Base-by-base conservation (phyloP, 2,329 filamentous ascomycete genomes). In the Pseudocercospora ulei region DNA sequence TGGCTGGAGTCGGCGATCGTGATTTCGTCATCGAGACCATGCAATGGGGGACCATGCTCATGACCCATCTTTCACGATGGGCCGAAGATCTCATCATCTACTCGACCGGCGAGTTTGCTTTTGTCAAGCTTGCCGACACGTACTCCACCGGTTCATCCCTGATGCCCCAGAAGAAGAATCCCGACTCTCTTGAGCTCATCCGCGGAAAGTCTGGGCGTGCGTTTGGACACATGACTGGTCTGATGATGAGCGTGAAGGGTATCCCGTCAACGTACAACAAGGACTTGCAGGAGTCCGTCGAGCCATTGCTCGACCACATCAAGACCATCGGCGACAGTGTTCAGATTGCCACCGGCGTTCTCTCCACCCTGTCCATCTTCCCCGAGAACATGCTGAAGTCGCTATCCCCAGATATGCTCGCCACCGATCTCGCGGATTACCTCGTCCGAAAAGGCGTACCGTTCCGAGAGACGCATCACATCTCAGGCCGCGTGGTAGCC, bases 241-340 rank as follows among this genome's bases (percentile, higher is more conserved):
- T 90, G 48, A 84, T 84, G 72, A 78, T 78, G 65, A 82, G 77
- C 23, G 70, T 78, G 61, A 80, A 81, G 62, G 80, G 80, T 39
- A 73, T 90, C 17, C 82, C 83, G 1, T 81, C 74, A 27, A 85
- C 81, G 2, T 92, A 92, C 69, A 88, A 92, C 69, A 93, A 92
- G 65, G 84, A 93, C 61, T 64, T 92, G n/a, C 84, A 94, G 63
- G 85, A 93, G 65, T 80, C 76, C 42, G 78, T 83, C 46, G 81
- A 92, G 68, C 80, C 81, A n/a, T 76, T 93, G 65, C 73, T 93
- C 33, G 83, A 92, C 61, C 75, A 79, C 59, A 74, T 87, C 62
- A 82, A 86, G 71, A 88, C 83, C 4, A 71, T 90, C 46, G 73
- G 72, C 40, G 81, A 92, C 67, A 85, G 80, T 56, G 72, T 92